Evolutionary conservation across 352 stramenopile species (phyloP).

Genomic region (Thraustotheca clavata): DNA sequence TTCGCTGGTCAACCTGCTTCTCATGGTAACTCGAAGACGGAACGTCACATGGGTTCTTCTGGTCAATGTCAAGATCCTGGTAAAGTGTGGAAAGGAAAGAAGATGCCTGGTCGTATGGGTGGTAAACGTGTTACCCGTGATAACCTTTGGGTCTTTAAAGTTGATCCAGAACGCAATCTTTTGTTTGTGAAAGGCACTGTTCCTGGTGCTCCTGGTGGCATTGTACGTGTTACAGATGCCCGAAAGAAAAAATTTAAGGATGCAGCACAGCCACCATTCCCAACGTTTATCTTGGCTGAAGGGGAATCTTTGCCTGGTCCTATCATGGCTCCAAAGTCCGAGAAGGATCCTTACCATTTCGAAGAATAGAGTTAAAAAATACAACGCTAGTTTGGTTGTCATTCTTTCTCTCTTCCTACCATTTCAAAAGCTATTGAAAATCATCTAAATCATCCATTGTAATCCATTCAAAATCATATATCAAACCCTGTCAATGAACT

Average conservation of each 20-base stretch:
- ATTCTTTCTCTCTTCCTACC: too few species aligned
- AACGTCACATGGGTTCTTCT: constrained; percentile 94
- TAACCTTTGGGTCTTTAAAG: constrained; percentile 91
- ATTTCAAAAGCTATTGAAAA: too few species aligned
- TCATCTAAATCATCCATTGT: too few species aligned
- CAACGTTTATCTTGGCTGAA: constrained; percentile 54
- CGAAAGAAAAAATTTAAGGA: constrained; percentile 67
- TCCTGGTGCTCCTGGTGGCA: constrained; percentile 83
- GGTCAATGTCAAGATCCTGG: constrained; percentile 98
- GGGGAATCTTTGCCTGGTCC: constrained; percentile 46
- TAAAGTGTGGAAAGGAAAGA: constrained; percentile 99
- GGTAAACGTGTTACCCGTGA: constrained; percentile 91
- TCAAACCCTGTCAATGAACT: too few species aligned
- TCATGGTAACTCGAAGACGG: constrained; percentile 97
- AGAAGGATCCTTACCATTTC: constrained; percentile 80
- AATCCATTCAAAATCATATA: too few species aligned
- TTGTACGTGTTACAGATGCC: constrained; percentile 79
- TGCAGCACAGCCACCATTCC: constrained; percentile 53
- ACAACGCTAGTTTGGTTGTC: neutral
- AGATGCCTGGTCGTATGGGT: constrained; percentile 98
- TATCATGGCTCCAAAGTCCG: constrained; percentile 65
- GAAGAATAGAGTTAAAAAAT: constrained; percentile 35
- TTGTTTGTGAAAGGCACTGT: constrained; percentile 92
- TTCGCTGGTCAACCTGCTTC: constrained; percentile 95
- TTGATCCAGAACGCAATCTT: constrained; percentile 89